Percentiles rank a stretch among this genome's conserved stretches.
phyloP scores from a whole-genome alignment of 768 basidiomycete genomes.

The Tricholoma hemisulphureum region DNA sequence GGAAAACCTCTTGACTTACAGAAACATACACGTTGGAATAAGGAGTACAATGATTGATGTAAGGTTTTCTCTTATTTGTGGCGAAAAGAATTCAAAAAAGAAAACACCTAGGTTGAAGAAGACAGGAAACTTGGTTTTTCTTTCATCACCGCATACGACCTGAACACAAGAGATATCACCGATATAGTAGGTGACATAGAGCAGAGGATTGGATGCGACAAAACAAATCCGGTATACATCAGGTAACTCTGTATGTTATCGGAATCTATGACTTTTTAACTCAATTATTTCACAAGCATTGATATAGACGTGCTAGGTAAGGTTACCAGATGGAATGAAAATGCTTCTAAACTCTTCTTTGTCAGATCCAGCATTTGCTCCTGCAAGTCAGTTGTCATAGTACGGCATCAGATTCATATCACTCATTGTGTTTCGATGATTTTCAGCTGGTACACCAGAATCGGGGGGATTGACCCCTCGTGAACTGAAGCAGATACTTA shows the following conservation, averaged over 20 bases:
- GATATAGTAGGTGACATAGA: not conserved
- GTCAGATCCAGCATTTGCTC: not conserved
- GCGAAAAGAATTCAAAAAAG: not conserved
- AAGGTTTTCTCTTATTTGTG: not conserved
- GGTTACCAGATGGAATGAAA: not conserved
- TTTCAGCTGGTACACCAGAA: not conserved
- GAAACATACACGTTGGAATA: not conserved
- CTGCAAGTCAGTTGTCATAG: not conserved
- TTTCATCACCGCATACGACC: not conserved
- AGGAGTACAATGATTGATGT: not conserved
- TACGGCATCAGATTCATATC: not conserved
- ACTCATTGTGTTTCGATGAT: not conserved
- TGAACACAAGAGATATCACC: not conserved
- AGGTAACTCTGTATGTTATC: not conserved
- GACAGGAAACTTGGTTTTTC: not conserved
- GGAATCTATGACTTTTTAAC: not conserved
- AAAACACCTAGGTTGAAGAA: not conserved
- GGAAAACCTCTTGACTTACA: not conserved
- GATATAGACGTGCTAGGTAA: not conserved
- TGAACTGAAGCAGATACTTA: not conserved
- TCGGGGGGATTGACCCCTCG: not conserved
- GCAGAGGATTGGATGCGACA: not conserved
- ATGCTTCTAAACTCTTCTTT: not conserved
- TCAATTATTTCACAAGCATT: not conserved
- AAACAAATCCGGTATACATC: not conserved